These are phyloP conservation scores for Rhynchosporium secalis DNA, from an alignment of 2,329 filamentous ascomycete species.

Conservation along the genomic window DNA sequence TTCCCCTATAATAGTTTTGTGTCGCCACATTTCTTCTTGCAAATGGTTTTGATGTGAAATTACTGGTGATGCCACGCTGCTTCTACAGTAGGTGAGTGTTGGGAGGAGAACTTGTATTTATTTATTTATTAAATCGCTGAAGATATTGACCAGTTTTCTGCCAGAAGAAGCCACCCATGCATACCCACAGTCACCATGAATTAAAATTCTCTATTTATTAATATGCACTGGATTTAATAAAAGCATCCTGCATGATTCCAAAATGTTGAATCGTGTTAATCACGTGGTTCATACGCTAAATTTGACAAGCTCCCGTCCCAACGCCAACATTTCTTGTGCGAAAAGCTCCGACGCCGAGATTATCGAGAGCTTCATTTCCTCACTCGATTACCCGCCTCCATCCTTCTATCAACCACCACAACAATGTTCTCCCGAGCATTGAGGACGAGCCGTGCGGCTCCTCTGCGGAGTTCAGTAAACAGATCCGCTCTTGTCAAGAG, in stretches of 20 bases:
- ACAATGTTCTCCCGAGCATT: conserved; percentile 73
- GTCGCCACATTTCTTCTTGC: too few species aligned
- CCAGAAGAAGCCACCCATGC: too few species aligned
- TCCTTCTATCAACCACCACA: conserved; percentile 28
- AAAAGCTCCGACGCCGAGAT: conserved; percentile 15
- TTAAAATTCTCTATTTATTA: too few species aligned
- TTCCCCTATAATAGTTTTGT: too few species aligned
- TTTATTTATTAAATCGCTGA: too few species aligned
- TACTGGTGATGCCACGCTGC: too few species aligned
- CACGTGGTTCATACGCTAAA: conserved; percentile 12
- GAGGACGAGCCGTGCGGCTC: conserved; percentile 60
- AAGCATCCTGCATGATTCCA: background rate
- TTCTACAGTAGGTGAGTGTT: too few species aligned
- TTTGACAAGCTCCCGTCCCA: conserved; percentile 17
- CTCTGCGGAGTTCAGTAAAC: conserved; percentile 48
- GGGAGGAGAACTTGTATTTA: too few species aligned
- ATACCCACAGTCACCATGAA: too few species aligned
- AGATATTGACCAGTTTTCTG: too few species aligned
- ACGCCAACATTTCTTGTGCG: conserved; percentile 20
- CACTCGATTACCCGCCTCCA: conserved; percentile 1
- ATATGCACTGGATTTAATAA: too few species aligned
- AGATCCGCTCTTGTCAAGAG: conserved; percentile 49
- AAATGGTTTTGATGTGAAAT: too few species aligned
- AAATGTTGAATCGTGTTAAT: conserved; percentile 13
- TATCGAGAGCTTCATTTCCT: conserved; percentile 21